Conservation (phyloP, 108 stramenopile species). For the Conticribra weissflogii region DNA sequence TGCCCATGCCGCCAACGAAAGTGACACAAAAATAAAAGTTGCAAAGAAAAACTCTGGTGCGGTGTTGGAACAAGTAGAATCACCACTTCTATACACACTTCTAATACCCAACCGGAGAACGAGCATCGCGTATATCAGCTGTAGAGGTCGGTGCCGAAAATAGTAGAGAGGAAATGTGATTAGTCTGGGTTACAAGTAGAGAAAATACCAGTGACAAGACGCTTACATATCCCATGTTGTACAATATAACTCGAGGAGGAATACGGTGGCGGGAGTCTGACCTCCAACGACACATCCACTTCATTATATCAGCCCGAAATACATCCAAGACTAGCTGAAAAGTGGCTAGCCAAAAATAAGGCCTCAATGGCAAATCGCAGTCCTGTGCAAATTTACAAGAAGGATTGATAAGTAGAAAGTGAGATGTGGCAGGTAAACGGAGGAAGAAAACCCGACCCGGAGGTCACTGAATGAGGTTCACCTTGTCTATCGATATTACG, state of each 20-base stretch:
- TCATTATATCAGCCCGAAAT: slow-evolving; percentile 77
- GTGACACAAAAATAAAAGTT: slow-evolving; percentile 55
- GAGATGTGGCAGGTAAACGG: background rate
- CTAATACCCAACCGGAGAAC: slow-evolving; percentile 61
- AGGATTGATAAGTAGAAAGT: background rate
- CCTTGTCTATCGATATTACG: slow-evolving; percentile 66
- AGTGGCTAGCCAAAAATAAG: slow-evolving; percentile 76
- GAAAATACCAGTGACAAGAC: background rate
- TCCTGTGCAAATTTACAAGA: slow-evolving; percentile 1
- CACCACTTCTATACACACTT: slow-evolving; percentile 48
- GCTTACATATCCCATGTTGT: slow-evolving; percentile 65
- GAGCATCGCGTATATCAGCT: slow-evolving; percentile 61
- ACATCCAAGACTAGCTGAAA: slow-evolving; percentile 71
- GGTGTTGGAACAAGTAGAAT: slow-evolving; percentile 53
- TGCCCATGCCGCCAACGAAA: slow-evolving; percentile 69
- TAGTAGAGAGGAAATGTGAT: too few species aligned
- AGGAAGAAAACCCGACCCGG: background rate
- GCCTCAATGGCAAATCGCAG: slow-evolving; percentile 74
- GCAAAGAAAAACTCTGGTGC: slow-evolving; percentile 66
- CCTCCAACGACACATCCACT: slow-evolving; percentile 62
- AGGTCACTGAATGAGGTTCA: slow-evolving; percentile 1
- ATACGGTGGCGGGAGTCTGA: slow-evolving; percentile 46
- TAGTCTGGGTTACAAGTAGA: too few species aligned
- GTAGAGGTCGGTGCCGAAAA: too few species aligned
- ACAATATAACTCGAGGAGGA: slow-evolving; percentile 52